Percentiles rank a stretch among this genome's conserved stretches.
Evolutionary conservation across 345 rosid genomes (phyloP).

Genomic region (Eucalyptus polybractea): DNA sequence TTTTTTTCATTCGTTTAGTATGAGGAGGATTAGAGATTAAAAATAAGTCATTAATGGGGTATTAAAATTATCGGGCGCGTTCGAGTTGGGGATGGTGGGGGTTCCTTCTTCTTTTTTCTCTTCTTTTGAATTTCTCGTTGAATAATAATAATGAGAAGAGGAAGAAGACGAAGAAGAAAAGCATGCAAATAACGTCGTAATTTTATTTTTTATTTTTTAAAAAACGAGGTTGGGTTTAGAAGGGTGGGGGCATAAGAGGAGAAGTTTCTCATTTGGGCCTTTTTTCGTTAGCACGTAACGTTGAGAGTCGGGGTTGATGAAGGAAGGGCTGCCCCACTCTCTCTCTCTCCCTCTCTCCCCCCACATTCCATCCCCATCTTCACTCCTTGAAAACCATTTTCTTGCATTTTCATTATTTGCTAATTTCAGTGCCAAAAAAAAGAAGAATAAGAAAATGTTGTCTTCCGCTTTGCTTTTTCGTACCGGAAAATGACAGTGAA

Average conservation of each 20-base stretch:
- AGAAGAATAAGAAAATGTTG: background rate
- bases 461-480: background rate
- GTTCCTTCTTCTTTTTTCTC: background rate
- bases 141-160: background rate
- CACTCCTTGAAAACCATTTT: background rate
- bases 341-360: background rate
- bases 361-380: background rate
- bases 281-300: background rate
- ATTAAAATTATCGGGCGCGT: background rate
- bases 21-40: background rate
- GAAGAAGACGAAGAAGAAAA: background rate
- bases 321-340: background rate
- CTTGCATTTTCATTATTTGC: background rate
- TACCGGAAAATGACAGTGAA: background rate
- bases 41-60: background rate
- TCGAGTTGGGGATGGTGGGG: background rate
- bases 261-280: background rate
- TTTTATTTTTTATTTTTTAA: fast-evolving
- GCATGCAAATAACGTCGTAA: background rate
- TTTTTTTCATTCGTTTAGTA: too few relatives aligned
- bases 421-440: background rate
- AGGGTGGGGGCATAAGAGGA: background rate
- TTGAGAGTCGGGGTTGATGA: background rate
- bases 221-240: background rate
- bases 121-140: background rate